These are phyloP conservation scores for Suillus placidus DNA, from an alignment of 768 basidiomycete genomes.

Conservation along the genomic window DNA sequence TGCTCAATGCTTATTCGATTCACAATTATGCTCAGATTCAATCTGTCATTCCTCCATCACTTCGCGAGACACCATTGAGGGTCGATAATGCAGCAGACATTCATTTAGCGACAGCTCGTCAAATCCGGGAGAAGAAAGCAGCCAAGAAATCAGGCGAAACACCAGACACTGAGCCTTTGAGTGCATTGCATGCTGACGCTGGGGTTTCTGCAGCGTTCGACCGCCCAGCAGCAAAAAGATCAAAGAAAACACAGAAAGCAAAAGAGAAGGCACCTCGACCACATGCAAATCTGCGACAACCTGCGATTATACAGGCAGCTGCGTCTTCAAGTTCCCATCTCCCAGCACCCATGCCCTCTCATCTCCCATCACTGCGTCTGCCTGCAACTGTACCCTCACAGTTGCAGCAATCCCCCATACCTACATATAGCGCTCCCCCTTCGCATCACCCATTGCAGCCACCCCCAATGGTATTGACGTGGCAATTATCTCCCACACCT, in stretches of 20 bases:
- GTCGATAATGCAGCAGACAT: not conserved
- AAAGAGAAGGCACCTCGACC: not conserved
- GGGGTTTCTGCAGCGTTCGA: not conserved
- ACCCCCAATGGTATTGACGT: not conserved
- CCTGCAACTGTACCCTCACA: not conserved
- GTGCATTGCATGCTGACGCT: not conserved
- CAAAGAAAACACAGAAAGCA: not conserved
- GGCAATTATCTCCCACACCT: not conserved
- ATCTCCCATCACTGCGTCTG: not conserved
- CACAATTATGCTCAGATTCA: constrained; percentile 9
- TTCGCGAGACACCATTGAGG: not conserved
- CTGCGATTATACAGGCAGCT: not conserved
- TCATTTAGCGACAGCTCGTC: not conserved
- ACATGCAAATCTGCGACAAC: not conserved
- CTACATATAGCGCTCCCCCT: not conserved
- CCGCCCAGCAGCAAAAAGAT: not conserved
- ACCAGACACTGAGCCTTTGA: not conserved
- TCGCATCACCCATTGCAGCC: not conserved
- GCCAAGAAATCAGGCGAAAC: not conserved
- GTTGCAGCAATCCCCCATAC: not conserved
- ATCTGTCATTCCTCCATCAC: constrained; percentile 7
- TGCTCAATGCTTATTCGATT: not conserved
- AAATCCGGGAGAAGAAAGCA: not conserved
- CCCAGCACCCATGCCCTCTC: not conserved
- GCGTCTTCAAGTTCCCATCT: not conserved